Conservation (phyloP, 2,329 filamentous ascomycete species). For the Pseudogymnoascus pannorum region DNA sequence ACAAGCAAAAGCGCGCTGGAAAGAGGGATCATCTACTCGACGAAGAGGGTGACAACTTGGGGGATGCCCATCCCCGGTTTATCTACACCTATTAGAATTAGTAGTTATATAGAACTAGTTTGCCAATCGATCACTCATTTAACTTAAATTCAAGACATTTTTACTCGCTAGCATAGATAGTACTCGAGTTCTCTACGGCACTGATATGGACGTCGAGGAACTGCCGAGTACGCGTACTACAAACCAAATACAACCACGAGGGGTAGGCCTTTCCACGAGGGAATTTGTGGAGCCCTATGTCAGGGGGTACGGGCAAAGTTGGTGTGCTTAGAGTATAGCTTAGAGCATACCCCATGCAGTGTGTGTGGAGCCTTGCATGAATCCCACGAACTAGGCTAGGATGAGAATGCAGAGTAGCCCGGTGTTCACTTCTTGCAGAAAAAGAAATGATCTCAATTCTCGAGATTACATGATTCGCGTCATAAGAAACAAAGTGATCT, state of each 20-base stretch:
- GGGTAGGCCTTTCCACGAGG: not conserved
- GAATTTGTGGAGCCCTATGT: not conserved
- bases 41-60: constrained; percentile 9
- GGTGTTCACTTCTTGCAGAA: not conserved
- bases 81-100: constrained; percentile 9
- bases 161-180: too few relatives aligned
- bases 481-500: not conserved
- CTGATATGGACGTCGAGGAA: not conserved
- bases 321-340: too few relatives aligned
- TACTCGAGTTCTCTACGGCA: too few relatives aligned
- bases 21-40: constrained; percentile 38
- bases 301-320: not conserved
- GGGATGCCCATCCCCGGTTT: constrained; percentile 8
- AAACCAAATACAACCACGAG: not conserved
- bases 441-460: not conserved
- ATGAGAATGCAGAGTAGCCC: not conserved
- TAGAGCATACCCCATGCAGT: not conserved
- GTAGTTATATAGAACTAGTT: not conserved
- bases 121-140: not conserved
- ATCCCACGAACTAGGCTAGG: not conserved
- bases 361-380: not conserved
- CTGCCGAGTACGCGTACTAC: not conserved
- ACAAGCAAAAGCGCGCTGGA: constrained; percentile 39
- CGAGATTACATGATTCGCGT: not conserved
- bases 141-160: not conserved